Percentiles rank a stretch among this genome's conserved stretches.
phyloP scores from a whole-genome alignment of 331 rosid species.

The Malus hybrid region DNA sequence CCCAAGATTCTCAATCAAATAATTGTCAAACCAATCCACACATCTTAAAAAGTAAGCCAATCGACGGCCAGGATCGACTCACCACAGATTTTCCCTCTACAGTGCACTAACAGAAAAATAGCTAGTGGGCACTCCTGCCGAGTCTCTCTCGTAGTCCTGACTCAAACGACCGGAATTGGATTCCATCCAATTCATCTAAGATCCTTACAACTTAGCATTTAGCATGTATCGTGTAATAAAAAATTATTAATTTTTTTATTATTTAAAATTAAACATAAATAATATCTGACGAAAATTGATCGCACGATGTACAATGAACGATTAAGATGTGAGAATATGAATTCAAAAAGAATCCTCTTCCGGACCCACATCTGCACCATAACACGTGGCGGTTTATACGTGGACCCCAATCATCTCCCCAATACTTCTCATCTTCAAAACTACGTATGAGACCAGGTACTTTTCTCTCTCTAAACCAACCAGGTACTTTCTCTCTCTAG shows the following conservation, averaged over 20 bases:
- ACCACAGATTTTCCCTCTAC: background rate
- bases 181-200: too few species aligned
- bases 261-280: too few species aligned
- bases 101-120: background rate
- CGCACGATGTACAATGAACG: rapidly evolving
- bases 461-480: slow-evolving; percentile 2
- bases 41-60: background rate
- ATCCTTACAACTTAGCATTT: too few species aligned
- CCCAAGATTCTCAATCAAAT: background rate
- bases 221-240: rapidly evolving
- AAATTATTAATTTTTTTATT: too few species aligned
- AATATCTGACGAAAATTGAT: rapidly evolving
- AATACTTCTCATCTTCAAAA: slow-evolving; percentile 4
- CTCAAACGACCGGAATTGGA: too few species aligned
- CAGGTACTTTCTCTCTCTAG: slow-evolving; percentile 22
- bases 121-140: background rate
- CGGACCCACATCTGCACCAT: background rate
- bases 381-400: slow-evolving; percentile 9
- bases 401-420: slow-evolving; percentile 24
- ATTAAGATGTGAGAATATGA: too few species aligned
- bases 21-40: background rate
- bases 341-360: too few species aligned
- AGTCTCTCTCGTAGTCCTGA: background rate
- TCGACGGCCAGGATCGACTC: background rate
- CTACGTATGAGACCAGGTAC: background rate